phyloP scores from a whole-genome alignment of 2,329 filamentous ascomycete species.

The Elsinoe australis region DNA sequence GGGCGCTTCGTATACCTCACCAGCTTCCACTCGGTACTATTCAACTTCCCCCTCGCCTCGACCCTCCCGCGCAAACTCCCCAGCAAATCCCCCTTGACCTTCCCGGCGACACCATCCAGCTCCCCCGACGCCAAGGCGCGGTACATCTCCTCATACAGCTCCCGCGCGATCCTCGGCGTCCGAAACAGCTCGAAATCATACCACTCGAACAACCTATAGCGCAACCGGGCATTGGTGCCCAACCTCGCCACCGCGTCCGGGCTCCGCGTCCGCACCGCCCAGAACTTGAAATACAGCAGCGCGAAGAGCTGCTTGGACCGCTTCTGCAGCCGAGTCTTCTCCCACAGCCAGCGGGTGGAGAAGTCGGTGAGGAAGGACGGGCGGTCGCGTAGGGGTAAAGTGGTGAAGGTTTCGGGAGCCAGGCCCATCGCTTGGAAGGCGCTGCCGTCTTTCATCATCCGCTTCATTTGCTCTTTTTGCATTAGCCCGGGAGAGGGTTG shows the following conservation, averaged over 20 bases:
- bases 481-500: not conserved
- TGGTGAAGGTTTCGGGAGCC: constrained; percentile 33
- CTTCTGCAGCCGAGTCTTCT: constrained; percentile 10
- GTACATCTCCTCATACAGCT: constrained; percentile 43
- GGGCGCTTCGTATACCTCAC: constrained; percentile 26
- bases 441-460: constrained; percentile 21
- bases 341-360: constrained; percentile 18
- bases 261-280: constrained; percentile 4
- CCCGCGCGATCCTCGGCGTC: constrained; percentile 32
- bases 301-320: not conserved
- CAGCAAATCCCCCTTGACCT: constrained; percentile 23
- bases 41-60: constrained; percentile 31
- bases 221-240: constrained; percentile 23
- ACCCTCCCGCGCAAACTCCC: constrained; percentile 30
- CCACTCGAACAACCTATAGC: constrained; percentile 12
- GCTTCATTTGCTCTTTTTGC: constrained; percentile 2
- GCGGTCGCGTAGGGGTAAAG: constrained; percentile 24
- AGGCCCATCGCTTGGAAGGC: constrained; percentile 38
- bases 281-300: constrained; percentile 7
- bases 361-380: constrained; percentile 21
- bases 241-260: constrained; percentile 25
- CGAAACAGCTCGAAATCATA: constrained; percentile 28
- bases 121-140: constrained; percentile 39
- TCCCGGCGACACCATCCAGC: constrained; percentile 21
- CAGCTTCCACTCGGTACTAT: constrained; percentile 26